phyloP scores from a whole-genome alignment of 73 alveolate species.

The Symbiodinium natans region DNA sequence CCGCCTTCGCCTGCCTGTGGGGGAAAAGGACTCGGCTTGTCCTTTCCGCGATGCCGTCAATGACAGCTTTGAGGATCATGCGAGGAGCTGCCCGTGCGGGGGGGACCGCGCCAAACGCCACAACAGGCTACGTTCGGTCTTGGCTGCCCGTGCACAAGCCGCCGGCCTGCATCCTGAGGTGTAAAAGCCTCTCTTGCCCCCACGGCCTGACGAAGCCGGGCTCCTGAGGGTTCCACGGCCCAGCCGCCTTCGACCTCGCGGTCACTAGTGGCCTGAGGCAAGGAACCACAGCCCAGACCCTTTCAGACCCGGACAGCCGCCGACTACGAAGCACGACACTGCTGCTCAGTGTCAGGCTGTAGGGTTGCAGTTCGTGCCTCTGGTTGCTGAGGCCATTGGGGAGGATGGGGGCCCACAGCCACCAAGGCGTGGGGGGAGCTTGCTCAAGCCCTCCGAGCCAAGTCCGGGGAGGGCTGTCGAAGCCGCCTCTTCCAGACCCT shows the following conservation, averaged over 20 bases:
- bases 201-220: neutral
- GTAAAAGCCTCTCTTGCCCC: slow-evolving; percentile 16
- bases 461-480: neutral
- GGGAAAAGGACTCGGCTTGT: neutral
- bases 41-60: slow-evolving; percentile 1
- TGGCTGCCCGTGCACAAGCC: slow-evolving; percentile 47
- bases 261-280: too few relatives aligned
- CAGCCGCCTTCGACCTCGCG: too few relatives aligned
- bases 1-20: slow-evolving; percentile 24
- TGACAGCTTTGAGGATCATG: slow-evolving; percentile 26
- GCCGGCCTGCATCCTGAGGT: slow-evolving; percentile 12
- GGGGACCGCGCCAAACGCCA: slow-evolving; percentile 36
- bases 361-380: neutral
- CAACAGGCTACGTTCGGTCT: slow-evolving; percentile 9
- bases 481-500: neutral
- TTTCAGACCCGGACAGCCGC: too few relatives aligned
- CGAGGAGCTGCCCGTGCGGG: neutral
- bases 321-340: neutral
- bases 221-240: slow-evolving; percentile 19
- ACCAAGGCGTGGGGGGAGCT: neutral
- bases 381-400: neutral
- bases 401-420: neutral
- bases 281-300: too few relatives aligned
- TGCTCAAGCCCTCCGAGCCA: neutral
- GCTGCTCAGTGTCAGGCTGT: neutral